Conservation (phyloP, 768 basidiomycete genomes). For the Phlebiopsis flavidoalba region DNA sequence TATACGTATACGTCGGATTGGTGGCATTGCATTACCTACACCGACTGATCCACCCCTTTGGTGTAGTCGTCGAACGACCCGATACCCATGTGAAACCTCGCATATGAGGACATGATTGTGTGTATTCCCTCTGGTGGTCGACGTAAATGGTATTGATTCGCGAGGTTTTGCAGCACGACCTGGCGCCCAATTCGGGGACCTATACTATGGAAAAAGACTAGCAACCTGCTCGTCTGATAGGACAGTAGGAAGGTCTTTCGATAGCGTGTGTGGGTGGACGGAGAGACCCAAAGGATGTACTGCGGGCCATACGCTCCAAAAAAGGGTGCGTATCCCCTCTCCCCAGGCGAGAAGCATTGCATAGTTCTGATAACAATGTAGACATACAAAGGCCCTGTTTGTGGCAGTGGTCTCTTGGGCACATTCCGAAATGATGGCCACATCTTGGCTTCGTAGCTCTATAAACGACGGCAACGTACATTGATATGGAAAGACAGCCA, state of each 20-base stretch:
- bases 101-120: slow-evolving; percentile 99
- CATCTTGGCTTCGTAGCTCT: slow-evolving; percentile 97
- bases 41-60: not conserved
- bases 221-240: slow-evolving; percentile 97
- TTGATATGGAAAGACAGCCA: slow-evolving; percentile 99
- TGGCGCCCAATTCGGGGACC: slow-evolving; percentile 93
- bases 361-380: slow-evolving; percentile 22
- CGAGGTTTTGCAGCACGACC: slow-evolving; percentile 76
- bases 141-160: not conserved
- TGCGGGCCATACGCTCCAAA: slow-evolving; percentile 67
- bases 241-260: slow-evolving; percentile 92
- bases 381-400: slow-evolving; percentile 97
- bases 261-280: slow-evolving; percentile 90
- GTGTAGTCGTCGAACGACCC: slow-evolving; percentile 38
- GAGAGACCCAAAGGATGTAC: slow-evolving; percentile 68
- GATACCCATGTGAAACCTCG: slow-evolving; percentile 87
- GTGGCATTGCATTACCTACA: no score
- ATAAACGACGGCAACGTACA: slow-evolving; percentile 95
- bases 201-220: slow-evolving; percentile 95
- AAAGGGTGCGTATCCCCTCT: slow-evolving; percentile 56
- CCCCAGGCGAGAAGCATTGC: not conserved
- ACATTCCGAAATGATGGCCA: slow-evolving; percentile 95
- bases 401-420: slow-evolving; percentile 99
- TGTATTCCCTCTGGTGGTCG: slow-evolving; percentile 24
- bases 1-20: no score